These are phyloP conservation scores for Magnaporthiopsis incrustans DNA, from an alignment of 2,329 filamentous ascomycete genomes.

Conservation along the genomic window DNA sequence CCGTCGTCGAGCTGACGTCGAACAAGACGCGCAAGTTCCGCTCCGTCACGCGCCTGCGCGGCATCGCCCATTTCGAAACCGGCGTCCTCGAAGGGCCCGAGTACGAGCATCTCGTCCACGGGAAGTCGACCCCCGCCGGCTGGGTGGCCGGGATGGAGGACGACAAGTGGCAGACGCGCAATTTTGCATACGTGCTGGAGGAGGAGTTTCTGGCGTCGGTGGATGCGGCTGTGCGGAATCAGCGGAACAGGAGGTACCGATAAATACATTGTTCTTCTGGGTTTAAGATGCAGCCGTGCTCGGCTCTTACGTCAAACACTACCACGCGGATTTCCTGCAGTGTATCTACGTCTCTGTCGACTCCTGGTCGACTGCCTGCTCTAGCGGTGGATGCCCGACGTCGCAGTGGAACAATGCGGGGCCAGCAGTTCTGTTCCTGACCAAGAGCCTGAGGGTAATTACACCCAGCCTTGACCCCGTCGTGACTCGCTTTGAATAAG, in stretches of 20 bases:
- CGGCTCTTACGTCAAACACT: no score
- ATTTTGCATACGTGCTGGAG: constrained; percentile 15
- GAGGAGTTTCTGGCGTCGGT: constrained; percentile 14
- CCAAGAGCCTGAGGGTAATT: no score
- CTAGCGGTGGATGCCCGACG: no score
- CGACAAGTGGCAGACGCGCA: constrained; percentile 13
- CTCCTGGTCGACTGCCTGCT: no score
- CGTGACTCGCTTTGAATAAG: no score
- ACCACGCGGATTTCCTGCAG: no score
- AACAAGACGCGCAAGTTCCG: constrained; percentile 9
- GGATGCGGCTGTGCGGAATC: constrained; percentile 11
- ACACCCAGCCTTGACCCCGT: no score
- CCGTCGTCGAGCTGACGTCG: constrained; percentile 12
- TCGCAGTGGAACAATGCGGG: no score
- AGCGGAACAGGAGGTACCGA: neutral
- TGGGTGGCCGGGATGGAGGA: constrained; percentile 7
- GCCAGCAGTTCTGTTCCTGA: no score
- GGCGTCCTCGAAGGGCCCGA: constrained; percentile 10
- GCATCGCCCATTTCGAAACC: constrained; percentile 9
- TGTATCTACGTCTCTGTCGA: no score
- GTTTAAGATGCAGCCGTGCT: neutral
- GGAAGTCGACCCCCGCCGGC: constrained; percentile 5
- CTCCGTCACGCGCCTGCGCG: constrained; percentile 10
- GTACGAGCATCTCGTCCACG: constrained; percentile 7
- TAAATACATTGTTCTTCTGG: constrained; percentile 2